Base-by-base conservation (phyloP, 164 flowering plant species). In the Paratinospora sagittata region DNA sequence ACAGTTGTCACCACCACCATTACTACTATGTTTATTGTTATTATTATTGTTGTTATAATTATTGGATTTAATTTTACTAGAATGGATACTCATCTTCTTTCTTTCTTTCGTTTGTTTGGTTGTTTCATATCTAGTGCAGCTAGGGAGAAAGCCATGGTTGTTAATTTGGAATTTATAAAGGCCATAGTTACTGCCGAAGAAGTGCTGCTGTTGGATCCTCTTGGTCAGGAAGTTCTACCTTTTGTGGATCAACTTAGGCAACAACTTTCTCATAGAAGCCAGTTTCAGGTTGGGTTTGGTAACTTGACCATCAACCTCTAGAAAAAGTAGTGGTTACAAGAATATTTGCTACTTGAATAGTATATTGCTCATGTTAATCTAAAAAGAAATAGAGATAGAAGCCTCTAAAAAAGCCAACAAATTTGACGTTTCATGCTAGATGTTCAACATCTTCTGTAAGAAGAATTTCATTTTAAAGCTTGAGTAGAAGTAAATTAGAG, bases 131-230 rank as follows among this genome's bases (percentile, higher is more conserved):
- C 26, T 41, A 69, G 70, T 82, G 78, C 87, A 96, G 98, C 97
- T 34, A 82, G 97, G 80, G 97, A 93, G 75, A 95, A 85, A 81
- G 98, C 96, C 66, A 91, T 96, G 95, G 91, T 92, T 78, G 95
- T 92, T 61, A 96, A 96, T 81, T 80, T 93, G 70, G 98, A 91
- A 83, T 90, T 90, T 76, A 85, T 91, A 80, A 90, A 89, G 83
- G 96, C 98, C 27, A 89, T 96, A 72, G 90, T 96, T 68, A 92
- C 99, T 21, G 97, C 98, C 52, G 97, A 95, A 81, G 99, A 92
- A 81, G 86, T 95, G 65, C 73, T 95, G 73, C 72, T 95, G 74
- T 87, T 96, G 69, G 96, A 92, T 80, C 99, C 99, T 78, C 76
- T 90, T 2, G 80, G 83, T 16, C 96, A 82, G 58, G 93, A 92